Conservation (phyloP, 208 protist genomes). For the Leishmania guyanensis region DNA sequence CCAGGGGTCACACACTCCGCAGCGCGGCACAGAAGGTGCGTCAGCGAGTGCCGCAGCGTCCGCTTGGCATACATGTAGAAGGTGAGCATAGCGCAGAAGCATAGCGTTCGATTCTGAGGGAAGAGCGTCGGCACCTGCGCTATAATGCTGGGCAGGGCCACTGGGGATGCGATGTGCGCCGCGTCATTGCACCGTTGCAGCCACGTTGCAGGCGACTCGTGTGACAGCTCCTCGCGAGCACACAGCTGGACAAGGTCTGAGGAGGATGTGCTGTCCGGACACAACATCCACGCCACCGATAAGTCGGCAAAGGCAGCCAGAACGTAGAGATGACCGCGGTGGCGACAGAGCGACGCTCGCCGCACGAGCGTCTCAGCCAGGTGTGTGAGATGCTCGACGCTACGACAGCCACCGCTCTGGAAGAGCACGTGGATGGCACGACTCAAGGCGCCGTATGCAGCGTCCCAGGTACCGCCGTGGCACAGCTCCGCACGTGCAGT, state of each 20-base stretch:
- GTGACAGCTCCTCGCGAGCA: slow-evolving; percentile 10
- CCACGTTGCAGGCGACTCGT: slow-evolving; percentile 18
- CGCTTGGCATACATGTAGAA: slow-evolving; percentile 23
- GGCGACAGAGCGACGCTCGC: slow-evolving; percentile 28
- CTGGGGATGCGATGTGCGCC: slow-evolving; percentile 17
- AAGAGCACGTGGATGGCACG: slow-evolving; percentile 32
- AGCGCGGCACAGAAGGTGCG: slow-evolving; percentile 25
- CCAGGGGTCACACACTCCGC: slow-evolving; percentile 21
- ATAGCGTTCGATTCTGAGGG: slow-evolving; percentile 21
- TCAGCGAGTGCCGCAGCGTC: slow-evolving; percentile 19
- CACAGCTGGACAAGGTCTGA: slow-evolving; percentile 17
- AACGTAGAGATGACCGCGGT: slow-evolving; percentile 29
- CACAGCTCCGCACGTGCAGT: slow-evolving; percentile 21
- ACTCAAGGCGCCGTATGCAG: slow-evolving; percentile 26
- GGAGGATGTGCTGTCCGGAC: slow-evolving; percentile 3
- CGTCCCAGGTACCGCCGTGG: slow-evolving; percentile 17
- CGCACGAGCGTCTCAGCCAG: slow-evolving; percentile 28
- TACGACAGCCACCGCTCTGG: slow-evolving; percentile 31
- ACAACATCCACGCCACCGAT: slow-evolving; percentile 22
- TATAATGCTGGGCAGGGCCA: slow-evolving; percentile 19
- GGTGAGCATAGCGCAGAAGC: slow-evolving; percentile 13
- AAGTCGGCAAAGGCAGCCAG: slow-evolving; percentile 24
- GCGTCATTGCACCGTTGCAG: slow-evolving; percentile 27
- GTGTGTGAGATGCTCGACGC: slow-evolving; percentile 24
- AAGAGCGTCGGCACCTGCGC: slow-evolving; percentile 25